These are phyloP conservation scores for Neurospora discreta DNA, from an alignment of 495 filamentous ascomycete species.

Conservation along the genomic window DNA sequence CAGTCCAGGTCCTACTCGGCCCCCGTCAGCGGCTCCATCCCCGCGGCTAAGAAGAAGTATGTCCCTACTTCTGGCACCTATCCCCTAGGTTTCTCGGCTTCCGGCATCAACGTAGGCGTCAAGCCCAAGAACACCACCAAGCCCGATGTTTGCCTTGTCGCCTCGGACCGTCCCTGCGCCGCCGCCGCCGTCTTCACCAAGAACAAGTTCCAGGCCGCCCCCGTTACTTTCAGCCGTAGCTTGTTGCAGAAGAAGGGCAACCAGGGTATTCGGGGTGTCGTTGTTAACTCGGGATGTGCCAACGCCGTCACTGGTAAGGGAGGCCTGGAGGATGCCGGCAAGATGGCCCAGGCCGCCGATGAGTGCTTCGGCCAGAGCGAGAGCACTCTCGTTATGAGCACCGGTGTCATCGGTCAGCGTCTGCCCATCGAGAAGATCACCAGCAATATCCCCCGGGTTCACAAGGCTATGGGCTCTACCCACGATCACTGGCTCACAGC, in stretches of 20 bases:
- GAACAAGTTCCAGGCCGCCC: slow-evolving; percentile 96
- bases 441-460: slow-evolving; percentile 63
- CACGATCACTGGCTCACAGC: slow-evolving; percentile 80
- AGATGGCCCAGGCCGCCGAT: slow-evolving; percentile 74
- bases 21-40: slow-evolving; percentile 49
- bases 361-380: slow-evolving; percentile 51
- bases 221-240: slow-evolving; percentile 70
- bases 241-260: slow-evolving; percentile 56
- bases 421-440: slow-evolving; percentile 88
- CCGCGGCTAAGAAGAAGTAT: slow-evolving; percentile 72
- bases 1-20: slow-evolving; percentile 43
- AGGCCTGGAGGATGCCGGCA: slow-evolving; percentile 76
- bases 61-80: slow-evolving; percentile 78
- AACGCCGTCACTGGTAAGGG: slow-evolving; percentile 95
- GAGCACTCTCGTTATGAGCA: slow-evolving; percentile 88
- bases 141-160: slow-evolving; percentile 80
- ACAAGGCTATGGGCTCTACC: slow-evolving; percentile 53
- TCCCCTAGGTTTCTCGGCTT: slow-evolving; percentile 79
- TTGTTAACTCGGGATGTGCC: slow-evolving; percentile 93
- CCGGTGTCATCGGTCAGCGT: slow-evolving; percentile 93
- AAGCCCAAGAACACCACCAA: slow-evolving; percentile 83
- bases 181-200: slow-evolving; percentile 93
- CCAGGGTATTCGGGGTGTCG: slow-evolving; percentile 62
- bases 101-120: slow-evolving; percentile 83
- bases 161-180: slow-evolving; percentile 79